Evolutionary conservation across 352 stramenopile species (phyloP), one percentile per base, ranked within the genome.

Genomic region (Peronospora belbahrii): DNA sequence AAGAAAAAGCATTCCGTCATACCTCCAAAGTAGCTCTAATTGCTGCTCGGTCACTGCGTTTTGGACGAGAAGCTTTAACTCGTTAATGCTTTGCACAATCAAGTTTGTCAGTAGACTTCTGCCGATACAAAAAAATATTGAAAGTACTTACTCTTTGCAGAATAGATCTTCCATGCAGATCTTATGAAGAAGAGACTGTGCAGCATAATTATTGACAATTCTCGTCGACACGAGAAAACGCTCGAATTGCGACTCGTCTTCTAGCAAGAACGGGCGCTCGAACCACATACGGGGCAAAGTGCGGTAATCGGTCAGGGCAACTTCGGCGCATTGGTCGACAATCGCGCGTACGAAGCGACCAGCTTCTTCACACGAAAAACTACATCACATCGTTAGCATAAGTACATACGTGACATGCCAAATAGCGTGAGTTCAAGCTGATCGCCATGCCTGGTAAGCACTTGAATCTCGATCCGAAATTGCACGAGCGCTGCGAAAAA

Each of bases 221-320:
- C 55, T 50, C 20, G 78, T 89, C 9, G 78, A 88, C 8, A 73
- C 74, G 13, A 89, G 45, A 53, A 89, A 86, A 5, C 67, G 64
- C 48, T 89, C 78, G 17, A 80, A 62, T 54, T 87, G 78, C 0
- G 78, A 89, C 47, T 85, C 75, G 44, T 88, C 75, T 44, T 88
- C 75, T 18, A 88, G 40, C 24, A 89, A 53, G 18, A 84, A 89
- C 18, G 74, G 75, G 6, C 78, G 63, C 32, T 83, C 69, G 33
- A 80, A 89, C 78, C 78, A 89, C 53, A 89, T 62, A 17, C 64
- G 74, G 14, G 78, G 78, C 4, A 89, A 45, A 7, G 71, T 62
- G 11, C 65, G 64, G 27, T 74, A 48, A 0, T 56, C 30, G 2
- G 59, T 62, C 8, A 85, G 18, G 6, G 75, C 75, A 17, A 34